Evolutionary conservation across 257 asterid genomes (phyloP).

Genomic region (Nicotiana attenuata): DNA sequence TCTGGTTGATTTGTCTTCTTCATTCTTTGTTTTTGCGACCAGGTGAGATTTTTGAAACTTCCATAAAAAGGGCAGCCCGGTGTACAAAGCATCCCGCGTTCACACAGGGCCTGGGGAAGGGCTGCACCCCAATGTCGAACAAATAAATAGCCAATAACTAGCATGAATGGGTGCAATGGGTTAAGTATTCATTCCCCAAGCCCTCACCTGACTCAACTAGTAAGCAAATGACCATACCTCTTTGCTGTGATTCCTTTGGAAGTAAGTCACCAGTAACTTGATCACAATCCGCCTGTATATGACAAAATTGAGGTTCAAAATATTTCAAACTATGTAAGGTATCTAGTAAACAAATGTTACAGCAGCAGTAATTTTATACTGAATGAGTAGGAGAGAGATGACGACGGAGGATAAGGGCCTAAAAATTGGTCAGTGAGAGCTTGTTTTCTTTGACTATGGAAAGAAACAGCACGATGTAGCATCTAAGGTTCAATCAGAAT

Average conservation of each 20-base stretch:
- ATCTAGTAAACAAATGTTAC: not conserved
- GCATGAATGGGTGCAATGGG: not conserved
- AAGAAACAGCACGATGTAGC: not conserved
- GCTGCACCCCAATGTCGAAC: no score
- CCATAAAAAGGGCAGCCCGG: no score
- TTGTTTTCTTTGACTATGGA: not conserved
- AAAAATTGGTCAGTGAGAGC: not conserved
- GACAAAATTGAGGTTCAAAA: not conserved
- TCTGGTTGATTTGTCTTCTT: not conserved
- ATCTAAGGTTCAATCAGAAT: not conserved
- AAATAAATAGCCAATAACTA: not conserved
- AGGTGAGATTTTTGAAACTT: not conserved
- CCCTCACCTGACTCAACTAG: not conserved
- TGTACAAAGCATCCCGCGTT: no score
- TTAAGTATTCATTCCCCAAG: not conserved
- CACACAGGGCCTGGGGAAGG: no score
- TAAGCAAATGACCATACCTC: conserved; percentile 48
- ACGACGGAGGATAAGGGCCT: not conserved
- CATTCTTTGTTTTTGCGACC: not conserved
- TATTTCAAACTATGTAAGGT: not conserved
- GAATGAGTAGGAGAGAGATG: not conserved
- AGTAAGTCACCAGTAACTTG: conserved; percentile 88
- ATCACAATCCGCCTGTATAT: conserved; percentile 93
- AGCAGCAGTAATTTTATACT: not conserved
- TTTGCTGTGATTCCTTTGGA: conserved; percentile 96